These are phyloP conservation scores for Hymenochaete sp. DNA, from an alignment of 1,284 basidiomycete species.

Conservation along the genomic window DNA sequence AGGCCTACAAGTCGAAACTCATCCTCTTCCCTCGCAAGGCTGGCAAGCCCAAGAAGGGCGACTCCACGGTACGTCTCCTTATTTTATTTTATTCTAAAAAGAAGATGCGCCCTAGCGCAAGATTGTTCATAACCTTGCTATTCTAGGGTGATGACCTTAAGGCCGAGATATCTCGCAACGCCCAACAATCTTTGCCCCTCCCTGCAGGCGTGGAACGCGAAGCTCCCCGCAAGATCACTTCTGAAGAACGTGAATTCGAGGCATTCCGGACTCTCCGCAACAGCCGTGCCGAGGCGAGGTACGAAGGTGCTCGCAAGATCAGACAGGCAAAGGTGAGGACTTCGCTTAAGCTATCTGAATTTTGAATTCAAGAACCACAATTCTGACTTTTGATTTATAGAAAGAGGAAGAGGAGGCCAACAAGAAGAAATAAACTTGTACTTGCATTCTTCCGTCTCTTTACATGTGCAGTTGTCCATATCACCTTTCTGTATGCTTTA, in stretches of 20 bases:
- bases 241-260: conserved; percentile 83
- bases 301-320: conserved; percentile 81
- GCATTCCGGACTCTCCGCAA: conserved; percentile 87
- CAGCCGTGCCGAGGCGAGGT: conserved; percentile 76
- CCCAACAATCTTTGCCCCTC: conserved; percentile 54
- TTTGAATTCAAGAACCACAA: not conserved
- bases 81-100: conserved; percentile 7
- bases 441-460: conserved; percentile 25
- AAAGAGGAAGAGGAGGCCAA: conserved; percentile 88
- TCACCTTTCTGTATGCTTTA: conserved; percentile 25
- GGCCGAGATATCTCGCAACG: conserved; percentile 65
- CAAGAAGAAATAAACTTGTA: conserved; percentile 75
- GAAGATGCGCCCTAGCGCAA: not conserved
- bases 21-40: conserved; percentile 96
- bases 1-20: conserved; percentile 83
- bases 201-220: conserved; percentile 66
- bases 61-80: conserved; percentile 64
- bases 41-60: conserved; percentile 92
- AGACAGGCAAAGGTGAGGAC: conserved; percentile 67
- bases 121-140: not conserved
- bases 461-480: conserved; percentile 23
- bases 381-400: conserved; percentile 32
- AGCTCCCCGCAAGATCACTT: conserved; percentile 88
- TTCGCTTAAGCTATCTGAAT: conserved; percentile 2
- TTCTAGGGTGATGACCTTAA: conserved; percentile 76